Evolutionary conservation across 208 protist genomes (phyloP).

Genomic region (Leptomonas pyrrhocoris): DNA sequence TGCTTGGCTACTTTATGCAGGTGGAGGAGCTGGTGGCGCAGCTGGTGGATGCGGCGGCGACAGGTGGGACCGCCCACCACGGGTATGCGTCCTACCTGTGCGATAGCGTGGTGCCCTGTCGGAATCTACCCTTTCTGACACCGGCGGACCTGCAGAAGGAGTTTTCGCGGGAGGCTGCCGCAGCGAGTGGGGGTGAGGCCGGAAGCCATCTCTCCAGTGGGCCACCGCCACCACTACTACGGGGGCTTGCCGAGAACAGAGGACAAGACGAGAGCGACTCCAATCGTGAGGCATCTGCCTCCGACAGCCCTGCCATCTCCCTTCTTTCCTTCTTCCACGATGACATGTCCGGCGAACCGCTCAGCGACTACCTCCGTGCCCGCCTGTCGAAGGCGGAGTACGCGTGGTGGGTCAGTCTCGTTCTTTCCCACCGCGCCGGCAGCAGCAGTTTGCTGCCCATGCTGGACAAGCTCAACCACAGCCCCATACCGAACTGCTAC

Average conservation of each 20-base stretch:
- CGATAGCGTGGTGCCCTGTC: slow-evolving; percentile 64
- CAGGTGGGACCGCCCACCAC: slow-evolving; percentile 48
- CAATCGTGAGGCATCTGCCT: neutral
- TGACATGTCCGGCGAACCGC: slow-evolving; percentile 56
- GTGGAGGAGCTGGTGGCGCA: slow-evolving; percentile 80
- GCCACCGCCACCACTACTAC: neutral
- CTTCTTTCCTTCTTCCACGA: slow-evolving; percentile 74
- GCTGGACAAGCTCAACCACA: slow-evolving; percentile 88
- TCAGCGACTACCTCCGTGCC: slow-evolving; percentile 58
- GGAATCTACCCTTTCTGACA: slow-evolving; percentile 77
- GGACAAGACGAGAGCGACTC: neutral
- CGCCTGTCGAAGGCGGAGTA: slow-evolving; percentile 54
- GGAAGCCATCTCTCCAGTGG: neutral
- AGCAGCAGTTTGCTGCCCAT: slow-evolving; percentile 70
- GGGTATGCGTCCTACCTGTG: slow-evolving; percentile 79
- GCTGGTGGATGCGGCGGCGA: slow-evolving; percentile 55
- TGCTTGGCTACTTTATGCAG: slow-evolving; percentile 74
- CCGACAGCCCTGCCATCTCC: slow-evolving; percentile 51
- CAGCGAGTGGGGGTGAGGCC: neutral
- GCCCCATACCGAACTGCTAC: slow-evolving; percentile 76
- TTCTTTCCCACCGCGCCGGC: slow-evolving; percentile 73
- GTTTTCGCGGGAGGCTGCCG: slow-evolving; percentile 9
- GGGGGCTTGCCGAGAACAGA: neutral
- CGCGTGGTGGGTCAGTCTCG: slow-evolving; percentile 82
- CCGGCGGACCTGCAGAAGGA: slow-evolving; percentile 36